These are phyloP conservation scores for Zea luxurians DNA, from an alignment of 176 grass and related monocot species.

Conservation along the genomic window DNA sequence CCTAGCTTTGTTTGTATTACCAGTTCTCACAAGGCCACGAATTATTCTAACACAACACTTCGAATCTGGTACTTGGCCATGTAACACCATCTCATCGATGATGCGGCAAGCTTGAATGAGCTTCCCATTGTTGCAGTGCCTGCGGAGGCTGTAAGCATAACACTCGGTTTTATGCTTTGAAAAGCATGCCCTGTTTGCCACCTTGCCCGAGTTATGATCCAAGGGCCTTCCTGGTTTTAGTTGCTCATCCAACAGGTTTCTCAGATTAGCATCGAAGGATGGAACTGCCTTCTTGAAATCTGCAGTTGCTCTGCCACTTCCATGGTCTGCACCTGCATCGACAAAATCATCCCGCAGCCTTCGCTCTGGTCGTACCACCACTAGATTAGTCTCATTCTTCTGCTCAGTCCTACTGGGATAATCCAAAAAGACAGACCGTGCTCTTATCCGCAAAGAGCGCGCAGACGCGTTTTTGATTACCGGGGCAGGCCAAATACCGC, in stretches of 20 bases:
- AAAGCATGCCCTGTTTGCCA: conserved; percentile 20
- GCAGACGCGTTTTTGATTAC: background rate
- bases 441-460: conserved; percentile 15
- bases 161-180: conserved; percentile 43
- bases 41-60: conserved; percentile 59
- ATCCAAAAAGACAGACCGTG: conserved; percentile 32
- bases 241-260: conserved; percentile 6
- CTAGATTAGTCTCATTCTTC: conserved; percentile 36
- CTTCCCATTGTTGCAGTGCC: conserved; percentile 60
- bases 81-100: conserved; percentile 64
- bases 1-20: conserved; percentile 51
- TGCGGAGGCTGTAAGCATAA: conserved; percentile 49
- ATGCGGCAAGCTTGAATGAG: conserved; percentile 55
- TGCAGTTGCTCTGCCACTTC: background rate
- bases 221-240: conserved; percentile 13
- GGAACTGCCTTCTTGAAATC: conserved; percentile 16
- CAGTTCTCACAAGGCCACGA: conserved; percentile 57
- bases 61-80: conserved; percentile 61
- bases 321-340: background rate
- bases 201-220: conserved; percentile 22
- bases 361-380: conserved; percentile 19
- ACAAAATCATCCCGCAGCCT: background rate
- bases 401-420: conserved; percentile 28
- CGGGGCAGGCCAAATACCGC: conserved; percentile 35
- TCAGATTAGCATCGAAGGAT: conserved; percentile 11